Base-by-base conservation (phyloP, 2,329 filamentous ascomycete species). In the Pyrenochaeta sp. region DNA sequence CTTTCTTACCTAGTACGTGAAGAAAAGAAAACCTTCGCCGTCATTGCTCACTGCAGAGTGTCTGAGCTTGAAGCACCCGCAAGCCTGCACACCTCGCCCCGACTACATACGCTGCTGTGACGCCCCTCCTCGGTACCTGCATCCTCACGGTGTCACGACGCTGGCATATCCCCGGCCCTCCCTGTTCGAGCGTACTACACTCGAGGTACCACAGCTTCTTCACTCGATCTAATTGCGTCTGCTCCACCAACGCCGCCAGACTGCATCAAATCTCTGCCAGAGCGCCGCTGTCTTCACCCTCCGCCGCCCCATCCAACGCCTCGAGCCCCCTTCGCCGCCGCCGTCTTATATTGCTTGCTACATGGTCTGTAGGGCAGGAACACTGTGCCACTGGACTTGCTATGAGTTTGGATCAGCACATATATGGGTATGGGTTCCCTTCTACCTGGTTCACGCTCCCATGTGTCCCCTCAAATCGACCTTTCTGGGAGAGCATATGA, bases 391-490 rank as follows among this genome's bases (percentile, higher is more conserved):
- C 62, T 59, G 59, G 66, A 63, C 64, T 68, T 75, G 76, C 72
- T 76, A 79, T 79, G 77, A 78, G 71, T 75, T 62, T 77, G 72
- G 76, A 77, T 70, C 75, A 77, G 61, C 72, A 76, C 43, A 75
- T 74, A 68, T 73, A 77, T 77, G 77, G 76, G 77, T 79, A 79
- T 54, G 75, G 56, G 46, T 46, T 62, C 65, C 61, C 61, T 69
- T 68, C 61, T 59, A 55, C 50, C 58, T 59, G 55, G 56, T 62
- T 59, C 52, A 54, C 43, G 49, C 58, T 50, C 57, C 50, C 60
- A 58, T 68, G 53, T 56, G 47, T 54, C 62, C 50, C 54, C 50
- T 50, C 45, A 32, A 19, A n/a, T 50, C 25, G 44, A 56, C 52
- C 42, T 49, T 54, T 49, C 47, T 43, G 56, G 52, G 50, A 53